Evolutionary conservation across 345 rosid genomes (phyloP), one percentile per base, ranked within the genome.

Genomic region (Bruguiera sexangula): DNA sequence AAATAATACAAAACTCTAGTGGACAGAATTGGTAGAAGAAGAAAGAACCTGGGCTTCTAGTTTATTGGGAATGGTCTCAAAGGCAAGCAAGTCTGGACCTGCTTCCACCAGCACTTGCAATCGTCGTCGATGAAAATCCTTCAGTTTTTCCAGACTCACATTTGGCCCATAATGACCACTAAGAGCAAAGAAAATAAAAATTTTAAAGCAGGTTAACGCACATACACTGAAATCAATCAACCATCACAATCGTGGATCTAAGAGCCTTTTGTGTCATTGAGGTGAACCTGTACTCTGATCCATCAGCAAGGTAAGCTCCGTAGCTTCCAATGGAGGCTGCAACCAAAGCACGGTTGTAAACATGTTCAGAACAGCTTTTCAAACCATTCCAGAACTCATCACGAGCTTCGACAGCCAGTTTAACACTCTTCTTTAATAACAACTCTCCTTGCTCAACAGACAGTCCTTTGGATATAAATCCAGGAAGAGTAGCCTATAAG

Each of bases 271-370:
- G 50, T 43, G 60, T 43, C 1, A 8, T 60, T 19, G 21, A 53
- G 53, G 29, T 6, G 30, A 6, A 91, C 98, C 94, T 93, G 83
- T 93, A 93, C 68, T 91, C 98, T 21, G 98, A 93, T 43, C 97
- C 98, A 82, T 93, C 98, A 31, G 97, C 97, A 46, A 91, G 91
- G 81, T 84, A 93, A 56, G 98, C 98, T 60, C 96, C 98, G 69
- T 91, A 91, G 77, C 98, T 91, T 31, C 98, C 98, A 63, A 93
- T 80, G 8, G 98, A 93, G 0, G 96, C 98, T 65, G 97, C 98
- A 60, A 91, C 96, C 66, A 93, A 64, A 73, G 95, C 94, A 73
- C 82, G 75, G 78, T 89, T 87, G 70, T 85, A 87, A 76, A 74
- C 69, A 52, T 80, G 81, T 32, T 77, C 87, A 39, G 90, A 78